These are phyloP conservation scores for Suillus sp. DNA, from an alignment of 768 basidiomycete species.

Conservation along the genomic window DNA sequence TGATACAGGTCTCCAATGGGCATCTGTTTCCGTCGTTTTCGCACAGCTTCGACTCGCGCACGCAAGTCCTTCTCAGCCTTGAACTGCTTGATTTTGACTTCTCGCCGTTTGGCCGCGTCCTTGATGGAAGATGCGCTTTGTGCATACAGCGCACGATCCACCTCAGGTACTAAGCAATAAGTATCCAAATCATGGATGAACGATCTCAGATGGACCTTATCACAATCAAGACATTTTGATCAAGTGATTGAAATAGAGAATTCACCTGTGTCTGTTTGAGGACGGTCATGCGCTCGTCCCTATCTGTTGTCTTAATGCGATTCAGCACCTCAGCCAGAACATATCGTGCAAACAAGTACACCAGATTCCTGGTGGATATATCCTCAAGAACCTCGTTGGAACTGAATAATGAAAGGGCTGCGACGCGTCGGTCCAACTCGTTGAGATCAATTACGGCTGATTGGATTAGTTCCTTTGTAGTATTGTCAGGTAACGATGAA, in stretches of 20 bases:
- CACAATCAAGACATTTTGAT: not conserved
- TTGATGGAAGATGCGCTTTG: constrained; percentile 48
- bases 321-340: constrained; percentile 65
- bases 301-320: constrained; percentile 56
- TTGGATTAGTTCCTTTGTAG: constrained; percentile 56
- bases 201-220: constrained; percentile 48
- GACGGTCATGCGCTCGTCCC: constrained; percentile 55
- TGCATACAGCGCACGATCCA: constrained; percentile 58
- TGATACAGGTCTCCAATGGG: constrained; percentile 34
- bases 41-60: constrained; percentile 61
- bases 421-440: constrained; percentile 53
- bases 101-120: constrained; percentile 74
- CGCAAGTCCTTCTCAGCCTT: constrained; percentile 83
- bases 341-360: constrained; percentile 76
- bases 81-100: constrained; percentile 90
- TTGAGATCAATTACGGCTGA: constrained; percentile 58
- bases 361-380: constrained; percentile 72
- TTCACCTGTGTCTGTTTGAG: constrained; percentile 60
- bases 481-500: constrained; percentile 14
- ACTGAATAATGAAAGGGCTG: constrained; percentile 73
- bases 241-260: constrained; percentile 2
- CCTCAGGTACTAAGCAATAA: constrained; percentile 66
- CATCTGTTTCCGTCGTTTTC: constrained; percentile 52
- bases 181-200: constrained; percentile 57
- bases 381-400: constrained; percentile 84